Base-by-base conservation (phyloP, 768 basidiomycete genomes). In the Russula virescens region DNA sequence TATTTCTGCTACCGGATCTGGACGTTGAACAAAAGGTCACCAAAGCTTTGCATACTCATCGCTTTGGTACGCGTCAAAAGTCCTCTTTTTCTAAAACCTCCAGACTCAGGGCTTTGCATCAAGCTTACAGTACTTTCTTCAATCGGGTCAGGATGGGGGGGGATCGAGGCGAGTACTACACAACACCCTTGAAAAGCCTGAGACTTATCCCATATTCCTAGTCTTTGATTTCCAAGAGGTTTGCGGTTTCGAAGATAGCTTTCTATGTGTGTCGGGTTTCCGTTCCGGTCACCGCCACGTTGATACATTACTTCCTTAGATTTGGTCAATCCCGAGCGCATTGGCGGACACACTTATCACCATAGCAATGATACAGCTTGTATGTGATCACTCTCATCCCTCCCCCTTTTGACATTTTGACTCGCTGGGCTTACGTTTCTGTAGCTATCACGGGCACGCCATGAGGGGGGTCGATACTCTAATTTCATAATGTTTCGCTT, bases 1-100 rank as follows among this genome's bases (percentile, higher is more conserved):
- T 74, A 73, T 56, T 74, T 71, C 65, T 72, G 72, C 52, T 72
- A 70, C 52, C 67, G 72, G 18, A 73, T 74, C 26, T 70, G 67
- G 64, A 56, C 63, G 9, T 65, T 74, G 28, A 60, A 65, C 58
- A 59, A 6, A 31, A 21, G 49, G 43, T 51, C 26, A 13, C 1
- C n/a, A n/a, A 43, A 26, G 40, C 14, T 51, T 13, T 51, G 40
- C 16, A 1, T 19, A 8, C 2, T 31, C 26, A 59, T 51, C 42
- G 40, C 58, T 18, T 11, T 31, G 7, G 58, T 59, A 31, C 7
- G 49, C 31, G 9, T 42, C 19, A 23, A 14, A 23, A 14, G 1
- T 25, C 19, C 23, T 25, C 13, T 23, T 38, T 28, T 14, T 19
- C 38, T 3, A 14, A 42, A 42, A n/a, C 13, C 16, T 18, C 8